Evolutionary conservation across 1,284 basidiomycete species (phyloP).

Genomic region (Irpex sp.): DNA sequence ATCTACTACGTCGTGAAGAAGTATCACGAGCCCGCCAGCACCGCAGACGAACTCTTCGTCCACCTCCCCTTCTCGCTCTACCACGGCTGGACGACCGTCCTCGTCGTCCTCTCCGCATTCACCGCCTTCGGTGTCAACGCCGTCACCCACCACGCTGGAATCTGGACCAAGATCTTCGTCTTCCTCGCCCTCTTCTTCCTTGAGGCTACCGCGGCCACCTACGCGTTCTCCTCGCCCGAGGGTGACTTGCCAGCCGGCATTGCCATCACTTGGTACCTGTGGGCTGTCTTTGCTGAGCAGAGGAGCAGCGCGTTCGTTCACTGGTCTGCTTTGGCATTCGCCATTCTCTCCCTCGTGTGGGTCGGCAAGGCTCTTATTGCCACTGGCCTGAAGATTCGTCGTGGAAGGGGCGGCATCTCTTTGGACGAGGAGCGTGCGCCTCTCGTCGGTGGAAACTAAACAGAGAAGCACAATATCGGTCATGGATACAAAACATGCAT

Average conservation of each 20-base stretch:
- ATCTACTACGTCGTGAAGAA: constrained; percentile 94
- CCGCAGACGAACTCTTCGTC: constrained; percentile 76
- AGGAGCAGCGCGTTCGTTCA: constrained; percentile 63
- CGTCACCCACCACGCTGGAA: constrained; percentile 59
- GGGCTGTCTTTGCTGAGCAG: constrained; percentile 81
- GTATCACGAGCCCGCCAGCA: constrained; percentile 62
- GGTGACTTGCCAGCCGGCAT: constrained; percentile 89
- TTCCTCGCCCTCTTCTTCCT: constrained; percentile 93
- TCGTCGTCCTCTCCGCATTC: constrained; percentile 86
- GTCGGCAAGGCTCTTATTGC: constrained; percentile 73
- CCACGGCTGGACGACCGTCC: constrained; percentile 93
- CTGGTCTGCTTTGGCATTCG: constrained; percentile 85
- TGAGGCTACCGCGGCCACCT: constrained; percentile 87
- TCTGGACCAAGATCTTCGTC: constrained; percentile 93
- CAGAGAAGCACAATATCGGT: not conserved
- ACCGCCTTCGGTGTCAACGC: constrained; percentile 89
- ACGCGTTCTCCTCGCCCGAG: constrained; percentile 86
- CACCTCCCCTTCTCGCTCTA: constrained; percentile 91
- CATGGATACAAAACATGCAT: not conserved
- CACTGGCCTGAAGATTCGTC: constrained; percentile 38
- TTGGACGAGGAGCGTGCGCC: constrained; percentile 87
- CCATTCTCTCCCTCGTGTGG: constrained; percentile 82
- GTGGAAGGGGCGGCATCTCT: constrained; percentile 51
- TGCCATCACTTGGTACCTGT: constrained; percentile 81
- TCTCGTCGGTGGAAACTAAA: constrained; percentile 44